Evolutionary conservation across 179 eudicot genomes (phyloP).

Genomic region (Vitellaria paradoxa): DNA sequence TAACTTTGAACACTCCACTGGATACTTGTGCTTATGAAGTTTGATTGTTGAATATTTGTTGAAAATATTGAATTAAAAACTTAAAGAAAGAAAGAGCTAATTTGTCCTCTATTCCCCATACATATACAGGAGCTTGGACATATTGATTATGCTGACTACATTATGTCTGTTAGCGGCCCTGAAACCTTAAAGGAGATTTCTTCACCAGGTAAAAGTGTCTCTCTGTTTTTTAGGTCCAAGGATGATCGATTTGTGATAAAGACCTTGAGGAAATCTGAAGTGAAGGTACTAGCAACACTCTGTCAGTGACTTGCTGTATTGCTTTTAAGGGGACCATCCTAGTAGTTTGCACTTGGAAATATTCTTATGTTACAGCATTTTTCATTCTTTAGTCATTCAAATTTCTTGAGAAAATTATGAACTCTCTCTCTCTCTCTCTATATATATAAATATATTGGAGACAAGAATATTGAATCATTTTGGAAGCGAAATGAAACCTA

Average conservation of each 20-base stretch:
- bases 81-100: background rate
- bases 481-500: background rate
- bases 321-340: background rate
- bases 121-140: conserved; percentile 44
- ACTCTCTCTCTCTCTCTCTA: too few relatives aligned
- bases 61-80: too few relatives aligned
- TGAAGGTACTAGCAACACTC: conserved; percentile 35
- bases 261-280: conserved; percentile 50
- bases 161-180: conserved; percentile 40
- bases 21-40: too few relatives aligned
- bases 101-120: conserved; percentile 21
- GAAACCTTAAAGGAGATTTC: conserved; percentile 47
- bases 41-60: too few relatives aligned
- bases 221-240: conserved; percentile 39
- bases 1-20: too few relatives aligned
- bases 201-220: conserved; percentile 41
- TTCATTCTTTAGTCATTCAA: background rate
- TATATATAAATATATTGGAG: too few relatives aligned
- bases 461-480: background rate
- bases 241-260: conserved; percentile 46
- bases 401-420: background rate
- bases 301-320: background rate
- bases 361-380: background rate
- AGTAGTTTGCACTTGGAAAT: background rate
- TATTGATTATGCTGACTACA: conserved; percentile 42